phyloP scores from a whole-genome alignment of 768 basidiomycete species.

The Inosperma sp. region DNA sequence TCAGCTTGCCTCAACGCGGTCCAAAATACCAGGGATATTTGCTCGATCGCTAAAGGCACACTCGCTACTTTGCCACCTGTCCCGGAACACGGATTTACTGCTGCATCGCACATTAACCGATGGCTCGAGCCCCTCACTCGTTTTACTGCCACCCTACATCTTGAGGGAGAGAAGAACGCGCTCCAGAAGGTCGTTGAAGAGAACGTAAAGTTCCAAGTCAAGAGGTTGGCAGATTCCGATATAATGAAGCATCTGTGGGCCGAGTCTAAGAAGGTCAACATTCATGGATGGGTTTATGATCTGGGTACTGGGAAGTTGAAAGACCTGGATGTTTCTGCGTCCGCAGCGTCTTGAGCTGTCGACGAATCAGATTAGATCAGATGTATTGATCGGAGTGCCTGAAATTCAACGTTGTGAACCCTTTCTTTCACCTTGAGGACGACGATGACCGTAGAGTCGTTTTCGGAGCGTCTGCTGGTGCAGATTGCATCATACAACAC shows the following conservation, averaged over 20 bases:
- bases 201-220: constrained; percentile 56
- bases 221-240: constrained; percentile 43
- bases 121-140: constrained; percentile 73
- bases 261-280: constrained; percentile 41
- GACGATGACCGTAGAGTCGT: neutral
- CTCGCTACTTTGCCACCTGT: constrained; percentile 23
- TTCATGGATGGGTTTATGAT: constrained; percentile 75
- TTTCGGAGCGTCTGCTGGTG: constrained; percentile 47
- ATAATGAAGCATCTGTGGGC: constrained; percentile 43
- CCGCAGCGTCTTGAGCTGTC: constrained; percentile 18
- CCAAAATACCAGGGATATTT: constrained; percentile 26
- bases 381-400: neutral
- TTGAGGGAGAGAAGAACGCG: constrained; percentile 32
- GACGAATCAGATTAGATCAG: constrained; percentile 6
- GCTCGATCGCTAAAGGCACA: constrained; percentile 26
- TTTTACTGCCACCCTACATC: constrained; percentile 40
- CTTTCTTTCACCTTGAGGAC: neutral
- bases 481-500: constrained; percentile 91
- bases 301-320: constrained; percentile 52
- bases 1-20: constrained; percentile 49
- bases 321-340: constrained; percentile 50
- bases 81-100: constrained; percentile 25
- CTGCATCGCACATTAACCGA: constrained; percentile 50
- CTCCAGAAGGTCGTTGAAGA: constrained; percentile 49
- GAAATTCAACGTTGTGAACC: neutral